These are phyloP conservation scores for Nissolia schottii DNA, from an alignment of 306 rosid species.

Conservation along the genomic window DNA sequence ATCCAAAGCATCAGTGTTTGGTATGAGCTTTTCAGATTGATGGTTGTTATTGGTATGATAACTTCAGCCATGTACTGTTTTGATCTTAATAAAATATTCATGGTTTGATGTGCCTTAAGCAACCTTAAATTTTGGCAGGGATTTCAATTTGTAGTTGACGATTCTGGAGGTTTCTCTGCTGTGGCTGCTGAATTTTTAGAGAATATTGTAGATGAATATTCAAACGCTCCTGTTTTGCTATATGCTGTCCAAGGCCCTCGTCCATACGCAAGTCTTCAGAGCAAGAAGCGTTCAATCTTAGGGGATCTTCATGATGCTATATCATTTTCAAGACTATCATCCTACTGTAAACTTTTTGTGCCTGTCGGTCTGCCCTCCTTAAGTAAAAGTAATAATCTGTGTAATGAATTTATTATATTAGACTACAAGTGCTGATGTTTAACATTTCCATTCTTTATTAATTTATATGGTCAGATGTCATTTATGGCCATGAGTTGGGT, in stretches of 20 bases:
- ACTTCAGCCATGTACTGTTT: background rate
- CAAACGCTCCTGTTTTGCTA: slow-evolving; percentile 63
- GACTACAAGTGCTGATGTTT: slow-evolving; percentile 1
- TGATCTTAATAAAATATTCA: background rate
- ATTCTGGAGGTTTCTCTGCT: slow-evolving; percentile 89
- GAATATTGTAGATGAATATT: slow-evolving; percentile 75
- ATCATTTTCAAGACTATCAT: slow-evolving; percentile 77
- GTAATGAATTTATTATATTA: background rate
- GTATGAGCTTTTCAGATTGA: slow-evolving; percentile 6
- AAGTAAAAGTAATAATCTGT: slow-evolving; percentile 52
- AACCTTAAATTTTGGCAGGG: slow-evolving; percentile 53
- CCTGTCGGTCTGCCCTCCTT: slow-evolving; percentile 79
- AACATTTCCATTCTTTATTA: slow-evolving; percentile 3
- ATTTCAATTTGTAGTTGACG: slow-evolving; percentile 76
- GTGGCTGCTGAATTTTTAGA: slow-evolving; percentile 74
- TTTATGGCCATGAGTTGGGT: background rate
- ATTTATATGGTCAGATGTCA: background rate
- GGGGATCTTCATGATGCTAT: slow-evolving; percentile 78
- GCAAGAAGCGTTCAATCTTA: slow-evolving; percentile 50
- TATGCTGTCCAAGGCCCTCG: slow-evolving; percentile 58
- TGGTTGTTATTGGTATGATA: background rate
- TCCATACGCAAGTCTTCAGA: slow-evolving; percentile 37
- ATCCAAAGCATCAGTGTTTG: background rate
- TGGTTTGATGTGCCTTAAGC: slow-evolving; percentile 14
- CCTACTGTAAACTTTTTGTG: slow-evolving; percentile 68